These are phyloP conservation scores for Solanum piurae DNA, from an alignment of 257 asterid genomes.

Conservation along the genomic window DNA sequence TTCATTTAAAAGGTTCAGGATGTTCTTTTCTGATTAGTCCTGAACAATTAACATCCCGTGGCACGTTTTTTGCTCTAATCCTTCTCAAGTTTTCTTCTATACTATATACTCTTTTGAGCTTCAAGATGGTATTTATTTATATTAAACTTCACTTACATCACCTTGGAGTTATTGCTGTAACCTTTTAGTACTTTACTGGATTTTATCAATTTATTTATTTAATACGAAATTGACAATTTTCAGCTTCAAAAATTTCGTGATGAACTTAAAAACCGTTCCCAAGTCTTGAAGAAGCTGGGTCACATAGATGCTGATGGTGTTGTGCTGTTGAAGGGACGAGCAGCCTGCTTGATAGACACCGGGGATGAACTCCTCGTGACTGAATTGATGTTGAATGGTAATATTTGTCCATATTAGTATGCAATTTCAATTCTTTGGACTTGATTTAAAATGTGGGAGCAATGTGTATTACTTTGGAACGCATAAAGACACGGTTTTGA, in stretches of 20 bases:
- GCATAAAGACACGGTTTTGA: neutral
- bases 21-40: neutral
- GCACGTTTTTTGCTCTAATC: neutral
- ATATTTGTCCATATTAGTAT: neutral
- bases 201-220: neutral
- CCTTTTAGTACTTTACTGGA: neutral
- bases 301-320: constrained; percentile 86
- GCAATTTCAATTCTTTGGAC: neutral
- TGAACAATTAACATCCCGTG: neutral
- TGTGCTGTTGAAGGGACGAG: constrained; percentile 91
- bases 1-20: neutral
- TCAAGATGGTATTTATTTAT: neutral
- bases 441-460: neutral
- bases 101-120: neutral
- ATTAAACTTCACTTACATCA: neutral
- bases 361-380: constrained; percentile 99
- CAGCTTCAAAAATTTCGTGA: constrained; percentile 98
- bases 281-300: constrained; percentile 85
- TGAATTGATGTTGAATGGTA: constrained; percentile 93
- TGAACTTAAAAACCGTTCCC: constrained; percentile 91
- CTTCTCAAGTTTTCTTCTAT: neutral
- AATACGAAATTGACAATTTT: neutral
- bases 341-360: constrained; percentile 97
- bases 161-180: neutral
- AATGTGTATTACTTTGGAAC: neutral